Evolutionary conservation across 2,329 filamentous ascomycete genomes (phyloP), one percentile per base, ranked within the genome.

Genomic region (Aspergillus latus): DNA sequence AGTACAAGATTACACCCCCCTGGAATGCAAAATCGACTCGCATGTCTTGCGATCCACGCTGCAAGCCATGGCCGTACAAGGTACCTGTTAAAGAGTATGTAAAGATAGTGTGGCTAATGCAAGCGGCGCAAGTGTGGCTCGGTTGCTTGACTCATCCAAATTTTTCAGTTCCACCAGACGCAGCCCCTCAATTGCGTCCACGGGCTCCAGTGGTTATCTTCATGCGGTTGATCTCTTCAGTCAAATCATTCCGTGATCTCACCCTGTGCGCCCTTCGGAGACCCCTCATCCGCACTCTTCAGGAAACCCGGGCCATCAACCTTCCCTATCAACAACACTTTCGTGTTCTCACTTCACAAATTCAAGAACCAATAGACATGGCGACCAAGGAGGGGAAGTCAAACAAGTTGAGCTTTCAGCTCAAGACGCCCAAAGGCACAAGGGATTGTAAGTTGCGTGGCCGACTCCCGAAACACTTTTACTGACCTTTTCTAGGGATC

Each of bases 351-450:
- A 50, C 53, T 40, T 54, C 49, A 32, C 39, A 49, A 15, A 39
- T 28, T 32, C 34, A 48, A 28, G 45, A 45, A 52, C 34, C 45
- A 36, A 52, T 46, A 51, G 59, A 59, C 42, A 62, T 61, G 59
- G 57, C 62, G 37, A 61, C 62, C 54, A 68, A 68, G 64, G 60
- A 59, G 45, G 63, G 61, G 57, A 76, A 76, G 63, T 71, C 61
- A 37, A 60, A 75, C 28, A 78, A 78, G 68, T 57, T 67, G 30
- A 63, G 71, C 52, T 87, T 88, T 75, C 85, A 86, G 75, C 82
- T 95, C 72, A 96, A 96, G 81, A 90, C 88, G 69, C 90, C 91
- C 60, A 96, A 96, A 82, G 91, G 92, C 65, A 96, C 91, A 63
- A 89, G 90, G 72, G 92, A 96, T 74, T 96, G 88, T 57, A 49